Conservation (phyloP, 2,329 filamentous ascomycete genomes). For the Pseudocercospora ulei region DNA sequence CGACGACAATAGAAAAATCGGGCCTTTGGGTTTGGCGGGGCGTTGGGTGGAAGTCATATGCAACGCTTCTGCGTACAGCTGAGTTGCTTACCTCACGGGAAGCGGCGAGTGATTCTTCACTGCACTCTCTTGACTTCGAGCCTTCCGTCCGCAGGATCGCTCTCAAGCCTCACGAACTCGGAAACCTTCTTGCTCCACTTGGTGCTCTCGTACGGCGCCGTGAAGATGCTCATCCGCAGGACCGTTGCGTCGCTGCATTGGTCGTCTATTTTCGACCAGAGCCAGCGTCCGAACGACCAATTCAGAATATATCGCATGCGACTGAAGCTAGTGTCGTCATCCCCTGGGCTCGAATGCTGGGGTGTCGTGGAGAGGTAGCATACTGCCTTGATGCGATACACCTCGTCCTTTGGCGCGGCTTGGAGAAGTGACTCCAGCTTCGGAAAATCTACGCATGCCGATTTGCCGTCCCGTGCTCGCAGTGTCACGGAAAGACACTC, state of each 20-base stretch:
- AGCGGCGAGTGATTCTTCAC: slow-evolving; percentile 16
- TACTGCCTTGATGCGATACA: slow-evolving; percentile 84
- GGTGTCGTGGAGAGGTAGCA: slow-evolving; percentile 43
- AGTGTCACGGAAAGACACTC: slow-evolving; percentile 81
- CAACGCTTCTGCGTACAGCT: no score
- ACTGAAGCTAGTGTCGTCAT: slow-evolving; percentile 30
- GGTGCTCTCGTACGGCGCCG: slow-evolving; percentile 61
- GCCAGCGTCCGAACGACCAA: slow-evolving; percentile 97
- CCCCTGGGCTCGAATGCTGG: slow-evolving; percentile 33
- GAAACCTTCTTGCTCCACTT: slow-evolving; percentile 70
- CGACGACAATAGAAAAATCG: no score
- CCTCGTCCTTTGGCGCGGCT: slow-evolving; percentile 76
- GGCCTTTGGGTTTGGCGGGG: no score
- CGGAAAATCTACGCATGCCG: slow-evolving; percentile 48
- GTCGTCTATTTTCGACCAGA: slow-evolving; percentile 47
- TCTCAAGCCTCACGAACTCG: slow-evolving; percentile 34
- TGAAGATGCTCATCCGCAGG: slow-evolving; percentile 64
- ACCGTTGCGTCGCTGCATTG: slow-evolving; percentile 39
- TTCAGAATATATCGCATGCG: slow-evolving; percentile 73
- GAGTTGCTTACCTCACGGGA: no score
- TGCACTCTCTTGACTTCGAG: slow-evolving; percentile 43
- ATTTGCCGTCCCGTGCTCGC: slow-evolving; percentile 25
- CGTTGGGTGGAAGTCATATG: no score
- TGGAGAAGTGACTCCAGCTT: slow-evolving; percentile 59
- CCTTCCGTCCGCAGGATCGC: slow-evolving; percentile 28